Conservation (phyloP, 371 early-diverging fungal genomes). For the Rhizomucor pusillus region DNA sequence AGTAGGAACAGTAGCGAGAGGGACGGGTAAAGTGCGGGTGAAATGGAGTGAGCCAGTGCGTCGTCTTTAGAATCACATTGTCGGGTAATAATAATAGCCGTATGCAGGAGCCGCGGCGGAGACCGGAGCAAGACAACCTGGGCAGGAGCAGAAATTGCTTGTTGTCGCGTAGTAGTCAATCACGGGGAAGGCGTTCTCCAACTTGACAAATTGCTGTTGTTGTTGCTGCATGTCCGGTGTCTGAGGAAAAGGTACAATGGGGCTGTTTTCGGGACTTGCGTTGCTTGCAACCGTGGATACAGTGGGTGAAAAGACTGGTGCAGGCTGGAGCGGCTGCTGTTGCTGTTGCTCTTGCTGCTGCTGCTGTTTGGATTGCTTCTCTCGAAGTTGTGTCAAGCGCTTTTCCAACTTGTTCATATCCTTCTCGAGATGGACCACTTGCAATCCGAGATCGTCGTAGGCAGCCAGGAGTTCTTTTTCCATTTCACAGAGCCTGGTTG, state of each 20-base stretch:
- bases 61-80: no score
- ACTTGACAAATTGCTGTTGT: no score
- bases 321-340: not conserved
- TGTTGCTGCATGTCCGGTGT: not conserved
- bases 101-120: no score
- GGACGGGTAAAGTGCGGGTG: no score
- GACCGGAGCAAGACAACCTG: no score
- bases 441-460: slow-evolving; percentile 43
- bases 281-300: not conserved
- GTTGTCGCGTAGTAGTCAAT: no score
- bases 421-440: slow-evolving; percentile 38
- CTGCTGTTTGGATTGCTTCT: not conserved
- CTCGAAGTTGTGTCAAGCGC: slow-evolving; percentile 8
- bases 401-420: slow-evolving; percentile 34
- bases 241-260: not conserved
- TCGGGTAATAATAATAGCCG: no score
- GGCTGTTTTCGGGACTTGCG: not conserved
- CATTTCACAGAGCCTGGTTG: slow-evolving; percentile 38
- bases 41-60: no score
- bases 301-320: not conserved
- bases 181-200: no score
- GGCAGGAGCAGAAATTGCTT: no score
- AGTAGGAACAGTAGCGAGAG: no score
- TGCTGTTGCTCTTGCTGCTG: slow-evolving; percentile 1
- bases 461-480: slow-evolving; percentile 48